Conservation (phyloP, 352 stramenopile species). For the Phytophthora sp. region DNA sequence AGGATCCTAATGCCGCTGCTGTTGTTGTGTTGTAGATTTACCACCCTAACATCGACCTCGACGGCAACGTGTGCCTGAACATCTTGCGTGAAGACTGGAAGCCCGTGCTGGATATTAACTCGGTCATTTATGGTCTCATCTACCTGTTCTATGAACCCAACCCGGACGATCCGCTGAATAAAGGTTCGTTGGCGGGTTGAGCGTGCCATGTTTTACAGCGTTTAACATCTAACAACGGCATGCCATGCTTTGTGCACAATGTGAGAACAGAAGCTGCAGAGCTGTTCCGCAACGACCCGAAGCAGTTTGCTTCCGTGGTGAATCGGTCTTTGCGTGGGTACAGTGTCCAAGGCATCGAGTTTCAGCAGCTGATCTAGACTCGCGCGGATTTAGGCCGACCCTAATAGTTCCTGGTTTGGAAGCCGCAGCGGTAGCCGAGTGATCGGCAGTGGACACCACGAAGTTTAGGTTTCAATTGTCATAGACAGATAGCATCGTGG, state of each 20-base stretch:
- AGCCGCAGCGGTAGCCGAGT: constrained; percentile 7
- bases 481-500: constrained; percentile 28
- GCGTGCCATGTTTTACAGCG: not conserved
- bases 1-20: constrained; percentile 1
- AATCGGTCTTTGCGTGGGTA: constrained; percentile 84
- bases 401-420: constrained; percentile 13
- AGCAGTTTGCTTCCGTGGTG: constrained; percentile 93
- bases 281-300: constrained; percentile 94
- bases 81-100: constrained; percentile 99
- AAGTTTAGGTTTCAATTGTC: constrained; percentile 18
- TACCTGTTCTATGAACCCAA: constrained; percentile 99
- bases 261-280: constrained; percentile 93
- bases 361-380: constrained; percentile 80
- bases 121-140: constrained; percentile 99
- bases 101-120: constrained; percentile 98
- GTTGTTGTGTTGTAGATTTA: constrained; percentile 89
- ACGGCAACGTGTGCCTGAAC: constrained; percentile 98
- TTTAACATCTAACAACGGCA: not conserved
- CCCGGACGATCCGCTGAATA: constrained; percentile 98
- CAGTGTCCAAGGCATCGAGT: constrained; percentile 82
- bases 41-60: constrained; percentile 98
- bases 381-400: not conserved
- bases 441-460: constrained; percentile 4
- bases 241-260: not conserved
- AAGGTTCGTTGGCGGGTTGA: constrained; percentile 44